These are phyloP conservation scores for Heterobasidion annosum DNA, from an alignment of 1,284 basidiomycete genomes.

Conservation along the genomic window DNA sequence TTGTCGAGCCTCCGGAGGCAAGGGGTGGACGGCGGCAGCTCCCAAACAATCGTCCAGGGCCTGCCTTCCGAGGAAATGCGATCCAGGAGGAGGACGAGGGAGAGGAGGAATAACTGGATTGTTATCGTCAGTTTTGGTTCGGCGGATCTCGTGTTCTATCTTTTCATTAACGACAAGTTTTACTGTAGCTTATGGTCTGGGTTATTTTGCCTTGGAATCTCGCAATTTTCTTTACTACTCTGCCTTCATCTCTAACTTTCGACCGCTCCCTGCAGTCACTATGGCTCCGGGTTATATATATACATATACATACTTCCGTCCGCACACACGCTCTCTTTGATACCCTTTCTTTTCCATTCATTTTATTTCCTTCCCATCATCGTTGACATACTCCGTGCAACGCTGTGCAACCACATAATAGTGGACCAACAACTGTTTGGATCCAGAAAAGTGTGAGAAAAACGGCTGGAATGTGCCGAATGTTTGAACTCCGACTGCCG, in stretches of 20 bases:
- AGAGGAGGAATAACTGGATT: not conserved
- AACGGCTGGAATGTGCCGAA: not conserved
- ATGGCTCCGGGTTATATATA: no score
- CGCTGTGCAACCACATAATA: no score
- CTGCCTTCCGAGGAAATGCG: slow-evolving; percentile 1
- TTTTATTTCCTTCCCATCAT: no score
- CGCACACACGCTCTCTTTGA: no score
- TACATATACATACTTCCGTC: no score
- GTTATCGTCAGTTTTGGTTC: not conserved
- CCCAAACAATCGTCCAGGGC: slow-evolving; percentile 27
- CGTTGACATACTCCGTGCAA: no score
- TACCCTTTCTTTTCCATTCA: no score
- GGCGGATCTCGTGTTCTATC: not conserved
- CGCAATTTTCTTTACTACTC: not conserved
- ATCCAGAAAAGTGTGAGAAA: no score
- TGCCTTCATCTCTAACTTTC: no score
- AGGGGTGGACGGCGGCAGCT: slow-evolving; percentile 50
- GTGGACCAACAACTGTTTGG: no score
- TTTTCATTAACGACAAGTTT: not conserved
- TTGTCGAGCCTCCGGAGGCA: slow-evolving; percentile 38
- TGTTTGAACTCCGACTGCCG: not conserved
- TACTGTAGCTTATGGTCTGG: not conserved
- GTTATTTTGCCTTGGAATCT: not conserved
- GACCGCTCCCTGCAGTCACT: no score
- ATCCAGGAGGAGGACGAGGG: slow-evolving; percentile 4